These are phyloP conservation scores for Harringtonia lauricola DNA, from an alignment of 2,329 filamentous ascomycete genomes.

Conservation along the genomic window DNA sequence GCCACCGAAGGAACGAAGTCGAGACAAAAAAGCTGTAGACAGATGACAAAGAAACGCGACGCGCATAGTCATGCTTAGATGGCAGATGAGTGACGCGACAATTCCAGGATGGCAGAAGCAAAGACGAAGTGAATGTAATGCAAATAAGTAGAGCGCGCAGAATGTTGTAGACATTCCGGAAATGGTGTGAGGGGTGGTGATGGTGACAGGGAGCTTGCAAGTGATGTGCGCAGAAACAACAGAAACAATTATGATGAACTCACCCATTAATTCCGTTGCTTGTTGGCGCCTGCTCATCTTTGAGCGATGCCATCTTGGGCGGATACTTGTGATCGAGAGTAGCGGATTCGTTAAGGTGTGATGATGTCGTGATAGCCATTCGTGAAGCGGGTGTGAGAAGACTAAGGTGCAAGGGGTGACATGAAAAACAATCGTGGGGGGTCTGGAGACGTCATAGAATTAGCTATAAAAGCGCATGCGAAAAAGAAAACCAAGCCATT, in stretches of 20 bases:
- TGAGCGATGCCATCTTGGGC: conserved; percentile 37
- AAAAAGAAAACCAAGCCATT: no score
- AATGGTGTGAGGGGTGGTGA: no score
- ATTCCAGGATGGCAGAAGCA: no score
- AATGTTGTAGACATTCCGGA: no score
- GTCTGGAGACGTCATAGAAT: no score
- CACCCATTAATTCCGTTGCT: conserved; percentile 41
- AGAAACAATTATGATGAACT: conserved; percentile 29
- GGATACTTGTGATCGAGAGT: conserved; percentile 38
- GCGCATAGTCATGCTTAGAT: no score
- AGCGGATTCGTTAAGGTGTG: conserved; percentile 26
- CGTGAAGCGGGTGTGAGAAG: conserved; percentile 15
- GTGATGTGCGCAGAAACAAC: no score
- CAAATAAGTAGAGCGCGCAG: no score
- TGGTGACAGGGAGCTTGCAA: no score
- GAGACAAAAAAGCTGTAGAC: not conserved
- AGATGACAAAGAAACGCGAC: not conserved
- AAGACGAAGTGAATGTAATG: no score
- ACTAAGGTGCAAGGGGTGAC: conserved; percentile 20
- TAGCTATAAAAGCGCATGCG: not conserved
- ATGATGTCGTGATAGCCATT: conserved; percentile 44
- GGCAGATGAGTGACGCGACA: no score
- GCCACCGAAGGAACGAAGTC: no score
- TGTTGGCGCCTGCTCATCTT: conserved; percentile 21
- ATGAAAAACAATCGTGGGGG: conserved; percentile 23